Evolutionary conservation across 495 filamentous ascomycete species (phyloP), one percentile per base, ranked within the genome.

Genomic region (Xylaria acuta): DNA sequence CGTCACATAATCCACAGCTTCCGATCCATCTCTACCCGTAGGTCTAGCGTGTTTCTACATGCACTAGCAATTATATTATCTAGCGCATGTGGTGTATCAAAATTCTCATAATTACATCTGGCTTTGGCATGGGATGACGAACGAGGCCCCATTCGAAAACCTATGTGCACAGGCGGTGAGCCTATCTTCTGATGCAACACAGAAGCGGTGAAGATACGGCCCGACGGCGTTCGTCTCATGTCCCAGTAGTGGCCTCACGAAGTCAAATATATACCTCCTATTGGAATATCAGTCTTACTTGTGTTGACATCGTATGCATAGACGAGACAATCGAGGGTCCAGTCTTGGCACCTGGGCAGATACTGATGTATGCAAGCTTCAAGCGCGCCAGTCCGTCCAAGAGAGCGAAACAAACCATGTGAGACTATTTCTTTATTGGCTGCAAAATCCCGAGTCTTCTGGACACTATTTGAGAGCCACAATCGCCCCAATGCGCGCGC

Each of bases 291-390:
- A 40, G n/a, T 62, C 22, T 27, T 9, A n/a, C 27, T 40, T 64
- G 14, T 56, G 18, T 58, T 60, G 36, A 22, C 47, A 45, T 16
- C 22, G 64, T 63, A 69, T 47, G 67, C 67, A 45, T 34, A 34
- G 12, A 38, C 40, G 69, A 72, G 63, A 72, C 70, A 72, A 72
- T 25, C 9, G 53, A 60, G 38, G 4, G 51, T 30, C 51, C 47
- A 38, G 70, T 20, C 20, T 60, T 49, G 27, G 18, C n/a, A 38
- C n/a, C n/a, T n/a, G n/a, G n/a, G n/a, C n/a, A n/a, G n/a, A 45
- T 16, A n/a, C n/a, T n/a, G n/a, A n/a, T 59, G 27, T 38, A 51
- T 8, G 45, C 41, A 36, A 43, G 43, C 47, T 30, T 53, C 69
- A 25, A 38, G 12, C 6, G n/a, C n/a, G n/a, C n/a, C n/a, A n/a